phyloP scores from a whole-genome alignment of 345 rosid genomes.

The Erodium maritimum region DNA sequence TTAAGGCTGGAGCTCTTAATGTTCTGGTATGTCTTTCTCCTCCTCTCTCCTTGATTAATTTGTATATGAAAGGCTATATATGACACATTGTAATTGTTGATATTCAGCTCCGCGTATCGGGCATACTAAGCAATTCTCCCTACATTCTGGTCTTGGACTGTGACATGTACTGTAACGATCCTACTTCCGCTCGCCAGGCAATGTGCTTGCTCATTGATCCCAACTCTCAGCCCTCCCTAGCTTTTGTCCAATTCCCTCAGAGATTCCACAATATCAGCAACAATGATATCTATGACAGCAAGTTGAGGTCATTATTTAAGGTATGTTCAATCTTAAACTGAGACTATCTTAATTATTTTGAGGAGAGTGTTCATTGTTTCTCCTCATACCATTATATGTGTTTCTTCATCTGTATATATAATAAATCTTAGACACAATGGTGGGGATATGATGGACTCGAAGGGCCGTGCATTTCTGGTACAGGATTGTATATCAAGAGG shows the following conservation, averaged over 20 bases:
- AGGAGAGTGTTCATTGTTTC: no score
- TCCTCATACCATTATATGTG: neutral
- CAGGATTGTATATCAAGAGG: constrained; percentile 36
- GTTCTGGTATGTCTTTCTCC: constrained; percentile 25
- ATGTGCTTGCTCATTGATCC: constrained; percentile 36
- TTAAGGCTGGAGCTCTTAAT: constrained; percentile 50
- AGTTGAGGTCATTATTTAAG: constrained; percentile 14
- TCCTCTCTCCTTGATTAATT: neutral
- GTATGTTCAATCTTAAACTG: constrained; percentile 9
- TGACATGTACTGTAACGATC: constrained; percentile 44
- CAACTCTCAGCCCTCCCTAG: constrained; percentile 12
- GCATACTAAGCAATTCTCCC: constrained; percentile 31
- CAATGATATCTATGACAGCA: constrained; percentile 33
- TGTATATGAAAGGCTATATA: neutral
- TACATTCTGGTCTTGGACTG: constrained; percentile 32
- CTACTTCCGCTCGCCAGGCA: constrained; percentile 32
- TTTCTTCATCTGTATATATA: neutral
- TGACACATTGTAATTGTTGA: neutral
- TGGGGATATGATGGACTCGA: constrained; percentile 23
- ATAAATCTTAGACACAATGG: constrained; percentile 9
- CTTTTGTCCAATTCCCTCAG: constrained; percentile 39
- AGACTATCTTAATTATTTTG: no score
- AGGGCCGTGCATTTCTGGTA: constrained; percentile 30
- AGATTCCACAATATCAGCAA: constrained; percentile 20
- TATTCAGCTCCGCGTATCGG: constrained; percentile 43